Evolutionary conservation across 495 filamentous ascomycete species (phyloP).

Genomic region (Lasiosphaeria miniovina): DNA sequence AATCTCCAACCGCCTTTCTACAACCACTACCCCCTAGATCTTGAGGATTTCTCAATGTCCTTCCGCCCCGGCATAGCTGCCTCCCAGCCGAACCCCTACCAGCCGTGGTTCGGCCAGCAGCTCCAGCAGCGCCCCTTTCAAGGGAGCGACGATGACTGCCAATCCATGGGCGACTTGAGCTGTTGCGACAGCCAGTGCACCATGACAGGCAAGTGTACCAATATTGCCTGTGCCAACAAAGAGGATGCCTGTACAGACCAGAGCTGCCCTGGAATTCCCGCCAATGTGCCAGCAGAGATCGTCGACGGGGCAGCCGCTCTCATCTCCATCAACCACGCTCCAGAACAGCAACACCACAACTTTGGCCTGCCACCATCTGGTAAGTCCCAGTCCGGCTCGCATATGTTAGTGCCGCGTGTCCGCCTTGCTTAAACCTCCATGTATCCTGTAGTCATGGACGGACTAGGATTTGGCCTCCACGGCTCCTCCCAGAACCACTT

Average conservation of each 20-base stretch:
- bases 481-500: slow-evolving; percentile 14
- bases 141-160: slow-evolving; percentile 30
- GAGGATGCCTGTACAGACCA: slow-evolving; percentile 35
- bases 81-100: slow-evolving; percentile 10
- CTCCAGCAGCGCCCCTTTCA: slow-evolving; percentile 6
- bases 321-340: slow-evolving; percentile 33
- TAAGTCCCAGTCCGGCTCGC: slow-evolving; percentile 5
- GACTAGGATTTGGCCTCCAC: slow-evolving; percentile 18
- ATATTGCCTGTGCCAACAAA: slow-evolving; percentile 29
- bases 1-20: slow-evolving; percentile 7
- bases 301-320: slow-evolving; percentile 33
- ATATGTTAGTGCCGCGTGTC: not conserved
- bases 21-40: slow-evolving; percentile 10
- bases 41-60: slow-evolving; percentile 11
- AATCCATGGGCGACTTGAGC: slow-evolving; percentile 24
- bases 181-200: slow-evolving; percentile 38
- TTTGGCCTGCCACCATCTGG: slow-evolving; percentile 16
- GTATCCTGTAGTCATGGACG: slow-evolving; percentile 11
- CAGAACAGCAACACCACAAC: slow-evolving; percentile 13
- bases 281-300: slow-evolving; percentile 20
- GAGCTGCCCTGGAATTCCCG: slow-evolving; percentile 27
- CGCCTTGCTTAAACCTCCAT: slow-evolving; percentile 7
- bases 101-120: slow-evolving; percentile 20
- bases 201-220: slow-evolving; percentile 37
- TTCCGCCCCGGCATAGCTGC: slow-evolving; percentile 11